Evolutionary conservation across 1,284 basidiomycete genomes (phyloP).

Genomic region (Apiotrichum brassicae): DNA sequence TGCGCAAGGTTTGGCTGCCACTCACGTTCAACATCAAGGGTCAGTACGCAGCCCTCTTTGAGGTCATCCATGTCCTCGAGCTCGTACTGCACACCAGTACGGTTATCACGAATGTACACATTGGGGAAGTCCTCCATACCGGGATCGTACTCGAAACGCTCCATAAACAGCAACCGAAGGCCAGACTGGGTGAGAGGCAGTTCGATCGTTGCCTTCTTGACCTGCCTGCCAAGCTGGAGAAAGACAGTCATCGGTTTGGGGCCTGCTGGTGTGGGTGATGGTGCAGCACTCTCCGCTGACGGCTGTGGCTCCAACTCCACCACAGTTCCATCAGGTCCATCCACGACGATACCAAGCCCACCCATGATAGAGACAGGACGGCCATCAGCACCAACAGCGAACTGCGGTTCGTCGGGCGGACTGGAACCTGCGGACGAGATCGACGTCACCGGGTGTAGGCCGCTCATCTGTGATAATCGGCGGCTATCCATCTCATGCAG

Average conservation of each 20-base stretch:
- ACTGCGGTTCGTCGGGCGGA: background rate
- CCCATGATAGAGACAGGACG: background rate
- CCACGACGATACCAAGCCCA: background rate
- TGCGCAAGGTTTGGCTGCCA: slow-evolving; percentile 16
- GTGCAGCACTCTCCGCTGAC: slow-evolving; percentile 5
- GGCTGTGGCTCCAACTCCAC: slow-evolving; percentile 3
- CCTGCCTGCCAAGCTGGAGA: slow-evolving; percentile 83
- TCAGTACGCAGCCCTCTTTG: slow-evolving; percentile 76
- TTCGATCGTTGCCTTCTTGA: slow-evolving; percentile 77
- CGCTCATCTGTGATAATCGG: background rate
- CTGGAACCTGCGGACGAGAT: background rate
- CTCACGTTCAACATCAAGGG: slow-evolving; percentile 93
- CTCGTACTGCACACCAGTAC: slow-evolving; percentile 88
- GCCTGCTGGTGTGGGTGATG: slow-evolving; percentile 29
- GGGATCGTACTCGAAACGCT: slow-evolving; percentile 90
- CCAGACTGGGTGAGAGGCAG: slow-evolving; percentile 51
- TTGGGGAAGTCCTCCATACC: slow-evolving; percentile 89
- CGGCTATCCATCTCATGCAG: slow-evolving; percentile 5
- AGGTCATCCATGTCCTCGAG: slow-evolving; percentile 93
- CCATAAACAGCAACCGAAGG: slow-evolving; percentile 70
- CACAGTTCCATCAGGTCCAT: background rate
- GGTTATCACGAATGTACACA: slow-evolving; percentile 88
- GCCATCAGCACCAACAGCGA: background rate
- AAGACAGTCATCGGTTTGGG: slow-evolving; percentile 59
- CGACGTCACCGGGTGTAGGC: background rate